These are phyloP conservation scores for Gossypium aridum DNA, from an alignment of 441 rosid genomes.

Conservation along the genomic window DNA sequence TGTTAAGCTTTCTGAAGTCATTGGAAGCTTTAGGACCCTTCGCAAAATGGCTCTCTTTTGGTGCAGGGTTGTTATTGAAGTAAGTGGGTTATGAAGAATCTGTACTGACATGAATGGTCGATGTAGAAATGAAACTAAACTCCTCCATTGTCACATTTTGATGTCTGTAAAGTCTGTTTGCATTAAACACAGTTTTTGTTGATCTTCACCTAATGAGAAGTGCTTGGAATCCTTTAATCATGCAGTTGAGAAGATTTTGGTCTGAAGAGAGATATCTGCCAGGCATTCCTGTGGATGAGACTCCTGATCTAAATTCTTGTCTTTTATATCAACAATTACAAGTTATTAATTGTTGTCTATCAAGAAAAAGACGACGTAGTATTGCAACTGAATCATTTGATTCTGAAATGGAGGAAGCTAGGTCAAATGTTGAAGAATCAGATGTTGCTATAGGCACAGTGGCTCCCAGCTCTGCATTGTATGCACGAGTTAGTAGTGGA, in stretches of 20 bases:
- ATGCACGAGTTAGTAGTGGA: slow-evolving; percentile 56
- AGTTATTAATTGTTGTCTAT: slow-evolving; percentile 87
- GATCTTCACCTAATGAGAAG: neutral
- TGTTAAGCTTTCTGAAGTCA: slow-evolving; percentile 83
- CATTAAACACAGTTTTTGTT: neutral
- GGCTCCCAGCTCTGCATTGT: slow-evolving; percentile 35
- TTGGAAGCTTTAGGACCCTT: slow-evolving; percentile 77
- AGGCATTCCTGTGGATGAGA: slow-evolving; percentile 62
- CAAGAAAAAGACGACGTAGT: slow-evolving; percentile 58
- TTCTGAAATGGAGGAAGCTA: slow-evolving; percentile 49
- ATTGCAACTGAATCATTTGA: slow-evolving; percentile 66
- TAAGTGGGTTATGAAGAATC: slow-evolving; percentile 31
- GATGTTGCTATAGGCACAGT: slow-evolving; percentile 18
- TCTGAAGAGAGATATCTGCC: slow-evolving; percentile 66
- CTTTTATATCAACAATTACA: slow-evolving; percentile 81
- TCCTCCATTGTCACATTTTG: neutral
- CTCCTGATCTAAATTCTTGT: slow-evolving; percentile 81
- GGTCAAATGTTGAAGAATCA: slow-evolving; percentile 34
- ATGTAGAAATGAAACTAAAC: neutral
- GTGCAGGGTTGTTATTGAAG: slow-evolving; percentile 77
- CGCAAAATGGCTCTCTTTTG: slow-evolving; percentile 76
- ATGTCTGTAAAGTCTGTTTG: neutral
- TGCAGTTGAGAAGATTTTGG: slow-evolving; percentile 86
- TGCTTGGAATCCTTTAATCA: slow-evolving; percentile 1
- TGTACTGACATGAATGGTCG: neutral